Conservation (phyloP, 352 stramenopile species). For the Peronospora destructor region DNA sequence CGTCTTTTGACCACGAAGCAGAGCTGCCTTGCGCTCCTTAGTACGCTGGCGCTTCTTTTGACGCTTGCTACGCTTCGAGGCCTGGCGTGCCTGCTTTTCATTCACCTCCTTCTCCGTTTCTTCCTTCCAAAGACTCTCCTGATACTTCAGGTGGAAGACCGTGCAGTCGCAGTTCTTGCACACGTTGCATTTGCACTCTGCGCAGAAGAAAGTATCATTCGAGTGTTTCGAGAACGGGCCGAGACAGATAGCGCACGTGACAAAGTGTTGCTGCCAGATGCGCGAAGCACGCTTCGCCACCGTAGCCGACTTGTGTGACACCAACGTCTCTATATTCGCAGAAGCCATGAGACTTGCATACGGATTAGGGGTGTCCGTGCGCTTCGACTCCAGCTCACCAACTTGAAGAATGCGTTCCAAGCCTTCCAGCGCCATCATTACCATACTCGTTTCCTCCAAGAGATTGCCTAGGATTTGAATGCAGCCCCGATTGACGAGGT, state of each 20-base stretch:
- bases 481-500: constrained; percentile 82
- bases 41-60: constrained; percentile 82
- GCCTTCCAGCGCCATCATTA: constrained; percentile 98
- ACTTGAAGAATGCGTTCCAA: constrained; percentile 96
- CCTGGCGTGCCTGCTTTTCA: constrained; percentile 86
- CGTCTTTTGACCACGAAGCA: constrained; percentile 37
- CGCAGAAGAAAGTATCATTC: constrained; percentile 93
- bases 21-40: constrained; percentile 73
- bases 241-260: constrained; percentile 95
- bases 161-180: constrained; percentile 96
- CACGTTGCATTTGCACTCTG: constrained; percentile 97
- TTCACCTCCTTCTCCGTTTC: constrained; percentile 89
- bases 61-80: constrained; percentile 78
- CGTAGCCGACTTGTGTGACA: constrained; percentile 91
- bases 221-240: constrained; percentile 93
- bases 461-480: constrained; percentile 88
- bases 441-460: constrained; percentile 94
- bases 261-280: constrained; percentile 98
- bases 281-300: constrained; percentile 92
- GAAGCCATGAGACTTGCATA: constrained; percentile 87
- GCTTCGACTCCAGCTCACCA: constrained; percentile 84
- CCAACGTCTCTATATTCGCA: constrained; percentile 89
- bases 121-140: constrained; percentile 92
- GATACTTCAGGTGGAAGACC: constrained; percentile 97
- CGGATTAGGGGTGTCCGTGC: constrained; percentile 78